These are phyloP conservation scores for Debaryomyces castellii DNA, from an alignment of 805 yeast species.

Conservation along the genomic window DNA sequence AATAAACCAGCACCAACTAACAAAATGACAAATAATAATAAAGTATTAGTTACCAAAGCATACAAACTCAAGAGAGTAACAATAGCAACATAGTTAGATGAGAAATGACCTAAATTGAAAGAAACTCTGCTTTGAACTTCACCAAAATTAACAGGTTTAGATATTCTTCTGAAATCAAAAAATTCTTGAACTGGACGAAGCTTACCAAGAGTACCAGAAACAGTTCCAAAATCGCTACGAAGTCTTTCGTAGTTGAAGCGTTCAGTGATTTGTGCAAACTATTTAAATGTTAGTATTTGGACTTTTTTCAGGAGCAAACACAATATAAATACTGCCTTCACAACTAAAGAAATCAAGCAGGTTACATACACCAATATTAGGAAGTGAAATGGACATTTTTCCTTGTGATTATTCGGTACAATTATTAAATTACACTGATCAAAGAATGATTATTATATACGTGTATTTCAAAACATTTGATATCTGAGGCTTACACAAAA, in stretches of 20 bases:
- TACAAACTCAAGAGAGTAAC: constrained; percentile 74
- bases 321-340: too few relatives aligned
- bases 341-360: background rate
- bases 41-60: constrained; percentile 81
- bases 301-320: too few relatives aligned
- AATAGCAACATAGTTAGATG: constrained; percentile 79
- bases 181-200: constrained; percentile 91
- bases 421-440: background rate
- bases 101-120: constrained; percentile 83
- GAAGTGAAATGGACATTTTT: constrained; percentile 2
- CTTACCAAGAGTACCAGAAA: constrained; percentile 67
- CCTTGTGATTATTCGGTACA: background rate
- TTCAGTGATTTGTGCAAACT: constrained; percentile 46
- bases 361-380: background rate
- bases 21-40: constrained; percentile 76
- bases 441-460: background rate
- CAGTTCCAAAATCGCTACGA: constrained; percentile 46
- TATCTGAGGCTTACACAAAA: background rate
- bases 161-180: constrained; percentile 83
- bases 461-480: background rate
- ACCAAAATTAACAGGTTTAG: constrained; percentile 86
- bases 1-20: constrained; percentile 72
- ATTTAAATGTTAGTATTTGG: constrained; percentile 12
- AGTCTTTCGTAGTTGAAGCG: constrained; percentile 44
- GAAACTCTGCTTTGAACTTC: constrained; percentile 87